Conservation (phyloP, 495 filamentous ascomycete species). For the Tuber aestivum region DNA sequence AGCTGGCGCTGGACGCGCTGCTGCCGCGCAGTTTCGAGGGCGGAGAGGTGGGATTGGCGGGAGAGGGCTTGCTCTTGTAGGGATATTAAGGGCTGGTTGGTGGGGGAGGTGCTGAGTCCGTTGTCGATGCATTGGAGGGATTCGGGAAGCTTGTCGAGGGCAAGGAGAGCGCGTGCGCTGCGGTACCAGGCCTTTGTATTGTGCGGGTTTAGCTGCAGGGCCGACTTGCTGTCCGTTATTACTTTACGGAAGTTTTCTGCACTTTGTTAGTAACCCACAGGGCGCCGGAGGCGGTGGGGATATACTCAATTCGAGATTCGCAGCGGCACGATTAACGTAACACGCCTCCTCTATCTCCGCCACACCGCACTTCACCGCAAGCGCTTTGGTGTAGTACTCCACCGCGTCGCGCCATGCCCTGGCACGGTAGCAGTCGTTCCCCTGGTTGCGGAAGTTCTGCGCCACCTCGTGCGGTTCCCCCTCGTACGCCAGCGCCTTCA, state of each 20-base stretch:
- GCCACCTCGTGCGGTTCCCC: conserved; percentile 67
- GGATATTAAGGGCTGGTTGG: conserved; percentile 45
- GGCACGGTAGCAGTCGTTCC: conserved; percentile 75
- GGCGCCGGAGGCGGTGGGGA: conserved; percentile 8
- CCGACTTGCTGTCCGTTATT: conserved; percentile 72
- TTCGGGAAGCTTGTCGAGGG: conserved; percentile 64
- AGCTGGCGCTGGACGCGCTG: conserved; percentile 49
- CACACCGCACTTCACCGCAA: conserved; percentile 45
- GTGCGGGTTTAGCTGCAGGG: conserved; percentile 65
- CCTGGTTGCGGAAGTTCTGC: conserved; percentile 37
- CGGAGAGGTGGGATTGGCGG: conserved; percentile 46
- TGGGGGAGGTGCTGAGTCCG: conserved; percentile 63
- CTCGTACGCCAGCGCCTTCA: conserved; percentile 86
- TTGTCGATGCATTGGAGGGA: conserved; percentile 67
- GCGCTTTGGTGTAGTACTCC: conserved; percentile 82
- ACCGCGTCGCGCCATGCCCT: conserved; percentile 76
- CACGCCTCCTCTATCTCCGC: conserved; percentile 50
- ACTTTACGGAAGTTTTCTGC: conserved; percentile 61
- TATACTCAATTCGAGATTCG: conserved; percentile 70
- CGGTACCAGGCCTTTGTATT: conserved; percentile 90
- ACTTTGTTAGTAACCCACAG: neutral
- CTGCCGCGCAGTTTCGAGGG: conserved; percentile 44
- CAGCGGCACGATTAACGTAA: conserved; percentile 78
- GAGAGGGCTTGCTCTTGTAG: conserved; percentile 51
- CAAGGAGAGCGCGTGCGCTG: conserved; percentile 65